Base-by-base conservation (phyloP, 352 stramenopile species). In the Phytophthora sp. region DNA sequence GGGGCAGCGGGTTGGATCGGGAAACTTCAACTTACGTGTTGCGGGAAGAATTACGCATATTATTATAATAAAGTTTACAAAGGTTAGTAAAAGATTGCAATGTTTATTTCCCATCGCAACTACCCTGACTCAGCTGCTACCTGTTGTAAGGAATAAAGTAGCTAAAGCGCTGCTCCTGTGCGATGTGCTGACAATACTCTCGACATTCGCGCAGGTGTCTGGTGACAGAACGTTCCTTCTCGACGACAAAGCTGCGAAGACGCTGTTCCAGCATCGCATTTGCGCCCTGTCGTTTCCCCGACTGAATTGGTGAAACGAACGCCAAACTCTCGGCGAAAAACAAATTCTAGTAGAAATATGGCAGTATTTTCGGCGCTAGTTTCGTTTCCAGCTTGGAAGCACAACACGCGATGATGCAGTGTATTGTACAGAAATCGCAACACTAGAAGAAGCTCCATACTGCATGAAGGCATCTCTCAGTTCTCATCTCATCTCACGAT, bases 401-500 rank as follows among this genome's bases (percentile, higher is more conserved):
- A 20, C 44, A 27, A 9, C 33, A 67, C 45, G 64, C 23, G 64
- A 72, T 63, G 45, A 36, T 68, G 57, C 50, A 23, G 27, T 5
- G 16, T 15, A 38, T n/a, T n/a, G n/a, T n/a, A n/a, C n/a, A n/a
- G n/a, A n/a, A n/a, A n/a, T n/a, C n/a, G n/a, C n/a, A n/a, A n/a
- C n/a, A n/a, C n/a, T 30, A 21, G 12, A 35, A 13, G 38, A 39
- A 21, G 20, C 60, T 20, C 3, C 11, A 26, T 18, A 7, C 20
- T n/a, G 21, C 20, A 23, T 36, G 29, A 39, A 33, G 15, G 29
- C 3, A 46, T 27, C 49, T 57, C 58, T 63, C 65, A 73, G 58
- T 73, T 73, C 26, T 69, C 66, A 66, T 73, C 59, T 69, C 52
- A 55, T 69, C 65, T 23, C 60, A 42, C 31, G 39, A 73, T 73